These are phyloP conservation scores for Epithele typhae DNA, from an alignment of 768 basidiomycete species.

Conservation along the genomic window DNA sequence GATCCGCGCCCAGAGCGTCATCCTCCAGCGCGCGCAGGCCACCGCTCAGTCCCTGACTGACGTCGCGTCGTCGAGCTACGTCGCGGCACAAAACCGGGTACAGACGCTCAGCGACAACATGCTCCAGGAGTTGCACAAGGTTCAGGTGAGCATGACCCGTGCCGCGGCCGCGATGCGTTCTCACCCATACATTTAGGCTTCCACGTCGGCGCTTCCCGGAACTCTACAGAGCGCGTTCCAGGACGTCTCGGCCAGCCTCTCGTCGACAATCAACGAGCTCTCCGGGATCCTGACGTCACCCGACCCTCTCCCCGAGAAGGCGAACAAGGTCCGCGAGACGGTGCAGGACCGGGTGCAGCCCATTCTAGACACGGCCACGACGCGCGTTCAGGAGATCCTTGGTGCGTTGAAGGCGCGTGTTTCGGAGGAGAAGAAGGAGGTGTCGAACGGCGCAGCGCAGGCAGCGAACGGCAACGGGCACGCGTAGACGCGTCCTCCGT, in stretches of 20 bases:
- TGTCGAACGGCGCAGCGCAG: slow-evolving; percentile 8
- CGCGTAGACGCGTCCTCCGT: background rate
- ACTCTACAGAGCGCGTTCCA: slow-evolving; percentile 58
- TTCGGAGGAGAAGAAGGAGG: slow-evolving; percentile 16
- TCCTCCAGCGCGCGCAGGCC: slow-evolving; percentile 70
- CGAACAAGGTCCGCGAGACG: slow-evolving; percentile 48
- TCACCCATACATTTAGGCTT: slow-evolving; percentile 33
- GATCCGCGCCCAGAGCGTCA: slow-evolving; percentile 57
- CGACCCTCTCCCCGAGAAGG: slow-evolving; percentile 59
- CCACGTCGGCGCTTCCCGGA: slow-evolving; percentile 46
- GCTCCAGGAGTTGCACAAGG: slow-evolving; percentile 60
- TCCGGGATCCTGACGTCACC: slow-evolving; percentile 51
- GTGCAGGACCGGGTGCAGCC: slow-evolving; percentile 61
- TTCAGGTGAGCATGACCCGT: slow-evolving; percentile 31
- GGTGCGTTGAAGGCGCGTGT: slow-evolving; percentile 12
- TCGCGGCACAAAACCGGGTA: slow-evolving; percentile 51
- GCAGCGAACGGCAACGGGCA: slow-evolving; percentile 8
- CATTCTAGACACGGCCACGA: slow-evolving; percentile 43
- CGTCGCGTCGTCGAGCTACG: slow-evolving; percentile 53
- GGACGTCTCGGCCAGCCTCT: slow-evolving; percentile 51
- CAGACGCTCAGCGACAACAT: slow-evolving; percentile 61
- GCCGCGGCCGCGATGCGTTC: slow-evolving; percentile 1
- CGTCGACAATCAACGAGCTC: slow-evolving; percentile 49
- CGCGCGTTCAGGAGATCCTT: slow-evolving; percentile 29
- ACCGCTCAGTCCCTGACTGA: slow-evolving; percentile 61